Conservation (phyloP, 1,284 basidiomycete species). For the Chalciporus sp. region DNA sequence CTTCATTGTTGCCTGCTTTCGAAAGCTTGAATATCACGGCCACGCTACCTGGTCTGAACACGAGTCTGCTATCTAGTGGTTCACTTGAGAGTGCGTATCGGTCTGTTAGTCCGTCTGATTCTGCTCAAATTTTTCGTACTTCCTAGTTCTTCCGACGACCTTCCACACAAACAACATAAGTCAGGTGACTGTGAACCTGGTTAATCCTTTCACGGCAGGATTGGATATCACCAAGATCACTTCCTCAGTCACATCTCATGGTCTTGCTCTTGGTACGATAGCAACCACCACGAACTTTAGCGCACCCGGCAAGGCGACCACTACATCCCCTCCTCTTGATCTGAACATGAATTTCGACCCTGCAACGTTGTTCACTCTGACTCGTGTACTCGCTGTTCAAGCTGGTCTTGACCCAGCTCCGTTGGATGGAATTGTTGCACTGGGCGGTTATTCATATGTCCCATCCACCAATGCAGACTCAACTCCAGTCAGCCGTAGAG, state of each 20-base stretch:
- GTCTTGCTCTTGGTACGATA: conserved; percentile 69
- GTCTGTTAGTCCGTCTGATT: neutral
- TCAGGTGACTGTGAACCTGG: conserved; percentile 64
- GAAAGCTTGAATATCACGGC: conserved; percentile 60
- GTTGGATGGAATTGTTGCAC: conserved; percentile 67
- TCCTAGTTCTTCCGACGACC: conserved; percentile 65
- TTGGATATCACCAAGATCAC: conserved; percentile 64
- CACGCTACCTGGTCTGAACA: conserved; percentile 64
- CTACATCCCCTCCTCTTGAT: conserved; percentile 60
- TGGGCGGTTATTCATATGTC: conserved; percentile 73
- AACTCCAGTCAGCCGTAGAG: conserved; percentile 39
- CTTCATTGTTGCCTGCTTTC: conserved; percentile 66
- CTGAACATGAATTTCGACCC: conserved; percentile 76
- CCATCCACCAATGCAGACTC: conserved; percentile 42
- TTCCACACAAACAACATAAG: conserved; percentile 66
- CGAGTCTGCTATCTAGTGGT: conserved; percentile 59
- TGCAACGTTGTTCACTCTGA: conserved; percentile 69
- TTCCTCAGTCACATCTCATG: conserved; percentile 67
- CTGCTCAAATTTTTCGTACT: conserved; percentile 8
- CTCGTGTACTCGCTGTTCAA: conserved; percentile 65
- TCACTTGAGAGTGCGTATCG: conserved; percentile 49
- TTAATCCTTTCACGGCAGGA: conserved; percentile 70
- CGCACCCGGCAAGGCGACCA: conserved; percentile 56
- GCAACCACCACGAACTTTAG: conserved; percentile 56
- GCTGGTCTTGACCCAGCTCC: conserved; percentile 64